Percentiles rank a stretch among this genome's conserved stretches.
phyloP scores from a whole-genome alignment of 305 asterid species.

The Plantago lanceolata region DNA sequence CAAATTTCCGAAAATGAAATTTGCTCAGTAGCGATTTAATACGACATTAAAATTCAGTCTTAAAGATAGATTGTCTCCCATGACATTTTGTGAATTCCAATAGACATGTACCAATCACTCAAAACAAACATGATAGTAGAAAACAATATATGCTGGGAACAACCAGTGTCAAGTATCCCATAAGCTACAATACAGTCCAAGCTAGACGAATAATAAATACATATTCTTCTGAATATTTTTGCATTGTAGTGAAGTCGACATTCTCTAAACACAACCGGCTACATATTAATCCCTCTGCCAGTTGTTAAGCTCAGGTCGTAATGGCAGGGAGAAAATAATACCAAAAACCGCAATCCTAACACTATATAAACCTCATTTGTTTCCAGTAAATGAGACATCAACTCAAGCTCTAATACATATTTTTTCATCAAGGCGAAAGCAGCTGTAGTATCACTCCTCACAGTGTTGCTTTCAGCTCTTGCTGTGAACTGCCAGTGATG shows the following conservation, averaged over 20 bases:
- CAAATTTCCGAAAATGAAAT: too few species aligned
- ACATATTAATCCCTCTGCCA: constrained; percentile 11
- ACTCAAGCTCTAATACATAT: background rate
- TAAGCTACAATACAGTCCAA: background rate
- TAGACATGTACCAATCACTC: background rate
- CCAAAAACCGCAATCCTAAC: background rate
- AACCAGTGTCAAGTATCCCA: background rate
- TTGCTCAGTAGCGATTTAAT: too few species aligned
- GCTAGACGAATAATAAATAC: background rate
- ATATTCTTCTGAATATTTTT: background rate
- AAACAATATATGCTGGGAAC: constrained; percentile 4
- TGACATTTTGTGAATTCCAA: too few species aligned
- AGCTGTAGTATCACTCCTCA: constrained; percentile 25
- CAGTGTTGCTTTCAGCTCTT: constrained; percentile 28
- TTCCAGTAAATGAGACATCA: constrained; percentile 11
- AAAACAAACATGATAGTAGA: constrained; percentile 1
- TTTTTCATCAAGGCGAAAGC: constrained; percentile 23
- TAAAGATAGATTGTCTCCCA: too few species aligned
- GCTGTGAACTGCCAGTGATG: constrained; percentile 30
- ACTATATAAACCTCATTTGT: constrained; percentile 24
- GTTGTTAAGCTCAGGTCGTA: constrained; percentile 5
- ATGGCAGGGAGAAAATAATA: constrained; percentile 24
- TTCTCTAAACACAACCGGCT: too few species aligned
- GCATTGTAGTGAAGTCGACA: background rate
- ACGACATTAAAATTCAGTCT: too few species aligned